A percentile compares a stretch with the other conserved stretches of the same genome.
phyloP scores from a whole-genome alignment of 441 rosid genomes.

The Erodium trifolium region DNA sequence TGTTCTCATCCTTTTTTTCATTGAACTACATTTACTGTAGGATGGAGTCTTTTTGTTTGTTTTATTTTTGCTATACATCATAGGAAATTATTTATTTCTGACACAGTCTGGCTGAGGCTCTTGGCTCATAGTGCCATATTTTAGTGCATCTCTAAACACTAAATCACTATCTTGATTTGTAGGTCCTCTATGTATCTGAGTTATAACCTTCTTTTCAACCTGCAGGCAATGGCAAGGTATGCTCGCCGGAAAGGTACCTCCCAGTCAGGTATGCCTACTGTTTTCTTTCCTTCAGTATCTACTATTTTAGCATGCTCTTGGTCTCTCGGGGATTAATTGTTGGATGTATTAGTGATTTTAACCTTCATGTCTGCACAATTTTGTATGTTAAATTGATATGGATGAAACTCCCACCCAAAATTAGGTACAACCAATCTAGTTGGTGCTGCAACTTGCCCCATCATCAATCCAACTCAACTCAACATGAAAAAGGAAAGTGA shows the following conservation, averaged over 20 bases:
- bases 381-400: too few relatives aligned
- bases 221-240: conserved; percentile 92
- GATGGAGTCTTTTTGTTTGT: too few relatives aligned
- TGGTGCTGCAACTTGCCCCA: too few relatives aligned
- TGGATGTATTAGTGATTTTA: too few relatives aligned
- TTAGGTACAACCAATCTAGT: too few relatives aligned
- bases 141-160: too few relatives aligned
- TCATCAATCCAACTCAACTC: too few relatives aligned
- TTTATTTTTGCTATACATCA: not conserved
- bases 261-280: conserved; percentile 44
- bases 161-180: too few relatives aligned
- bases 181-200: too few relatives aligned
- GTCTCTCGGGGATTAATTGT: too few relatives aligned
- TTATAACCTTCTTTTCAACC: not conserved
- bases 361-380: too few relatives aligned
- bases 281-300: not conserved
- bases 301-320: not conserved
- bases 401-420: too few relatives aligned
- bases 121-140: not conserved
- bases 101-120: not conserved
- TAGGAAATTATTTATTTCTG: not conserved
- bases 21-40: not conserved
- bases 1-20: conserved; percentile 29
- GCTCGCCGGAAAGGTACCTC: conserved; percentile 66
- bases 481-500: not conserved